Evolutionary conservation across 208 protist genomes (phyloP).

Genomic region (Trypanosoma boissoni): DNA sequence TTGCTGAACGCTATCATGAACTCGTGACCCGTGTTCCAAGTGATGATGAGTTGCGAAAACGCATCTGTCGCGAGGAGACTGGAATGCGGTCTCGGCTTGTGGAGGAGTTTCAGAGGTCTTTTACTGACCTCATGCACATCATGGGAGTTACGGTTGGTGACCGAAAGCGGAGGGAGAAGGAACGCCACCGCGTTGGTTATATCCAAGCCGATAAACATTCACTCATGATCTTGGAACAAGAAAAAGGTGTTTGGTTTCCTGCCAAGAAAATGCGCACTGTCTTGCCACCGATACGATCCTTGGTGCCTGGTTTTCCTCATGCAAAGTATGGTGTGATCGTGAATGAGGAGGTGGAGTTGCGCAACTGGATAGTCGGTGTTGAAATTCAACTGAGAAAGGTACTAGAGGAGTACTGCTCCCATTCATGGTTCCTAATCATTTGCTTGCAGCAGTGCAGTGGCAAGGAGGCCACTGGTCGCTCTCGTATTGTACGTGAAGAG

Average conservation of each 20-base stretch:
- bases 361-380: slow-evolving; percentile 54
- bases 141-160: slow-evolving; percentile 60
- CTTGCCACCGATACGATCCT: slow-evolving; percentile 21
- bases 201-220: slow-evolving; percentile 12
- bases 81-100: slow-evolving; percentile 47
- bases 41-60: slow-evolving; percentile 40
- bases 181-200: neutral
- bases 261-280: slow-evolving; percentile 30
- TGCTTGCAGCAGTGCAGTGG: slow-evolving; percentile 33
- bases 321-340: slow-evolving; percentile 40
- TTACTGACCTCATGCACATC: slow-evolving; percentile 61
- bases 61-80: slow-evolving; percentile 56
- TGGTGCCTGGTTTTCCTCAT: slow-evolving; percentile 44
- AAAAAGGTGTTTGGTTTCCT: slow-evolving; percentile 58
- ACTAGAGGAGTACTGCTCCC: slow-evolving; percentile 46
- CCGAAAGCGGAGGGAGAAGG: slow-evolving; percentile 33
- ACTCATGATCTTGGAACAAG: slow-evolving; percentile 27
- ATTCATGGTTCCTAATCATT: slow-evolving; percentile 46
- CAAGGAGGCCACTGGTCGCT: slow-evolving; percentile 33
- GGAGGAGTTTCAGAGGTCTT: slow-evolving; percentile 28
- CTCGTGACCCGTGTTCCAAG: slow-evolving; percentile 39
- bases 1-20: slow-evolving; percentile 64
- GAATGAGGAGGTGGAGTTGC: slow-evolving; percentile 69
- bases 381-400: slow-evolving; percentile 44
- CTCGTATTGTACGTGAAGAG: slow-evolving; percentile 53